A percentile compares a stretch with the other conserved stretches of the same genome.
Evolutionary conservation across 148 eudicot species (phyloP).

Genomic region (Rhododendron simsii): DNA sequence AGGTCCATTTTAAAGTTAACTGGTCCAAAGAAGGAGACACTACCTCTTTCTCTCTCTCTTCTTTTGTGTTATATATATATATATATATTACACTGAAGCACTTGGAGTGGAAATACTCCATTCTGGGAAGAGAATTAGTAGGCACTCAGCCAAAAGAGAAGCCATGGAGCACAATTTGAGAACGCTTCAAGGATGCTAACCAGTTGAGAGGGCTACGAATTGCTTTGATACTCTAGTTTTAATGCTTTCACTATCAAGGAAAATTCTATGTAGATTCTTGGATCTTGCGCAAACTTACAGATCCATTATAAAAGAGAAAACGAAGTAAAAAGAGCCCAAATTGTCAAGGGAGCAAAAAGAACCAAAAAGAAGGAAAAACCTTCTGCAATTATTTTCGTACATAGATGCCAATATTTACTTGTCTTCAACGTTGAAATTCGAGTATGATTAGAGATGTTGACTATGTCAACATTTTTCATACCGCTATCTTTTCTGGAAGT

Average conservation of each 20-base stretch:
- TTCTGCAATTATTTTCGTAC: background rate
- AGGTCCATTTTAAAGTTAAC: too few relatives aligned
- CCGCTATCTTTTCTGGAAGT: background rate
- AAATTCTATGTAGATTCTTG: too few relatives aligned
- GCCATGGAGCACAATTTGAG: too few relatives aligned
- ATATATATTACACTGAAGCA: too few relatives aligned
- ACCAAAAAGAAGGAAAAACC: background rate
- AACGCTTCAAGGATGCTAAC: background rate
- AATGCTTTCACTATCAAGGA: background rate
- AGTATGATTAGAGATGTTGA: background rate
- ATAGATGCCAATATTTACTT: background rate
- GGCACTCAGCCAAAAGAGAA: too few relatives aligned
- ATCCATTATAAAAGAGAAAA: background rate
- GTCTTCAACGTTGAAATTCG: background rate
- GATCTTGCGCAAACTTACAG: background rate
- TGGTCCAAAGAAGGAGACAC: too few relatives aligned
- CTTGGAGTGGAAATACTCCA: too few relatives aligned
- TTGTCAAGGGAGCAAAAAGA: background rate
- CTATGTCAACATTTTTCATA: background rate
- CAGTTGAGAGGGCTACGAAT: background rate
- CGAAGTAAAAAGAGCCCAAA: background rate
- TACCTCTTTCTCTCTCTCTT: too few relatives aligned
- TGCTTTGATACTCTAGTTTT: background rate
- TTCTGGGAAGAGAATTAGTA: too few relatives aligned
- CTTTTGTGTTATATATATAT: too few relatives aligned